phyloP scores from a whole-genome alignment of 2,329 filamentous ascomycete genomes.

The Trichophaea hybrida region DNA sequence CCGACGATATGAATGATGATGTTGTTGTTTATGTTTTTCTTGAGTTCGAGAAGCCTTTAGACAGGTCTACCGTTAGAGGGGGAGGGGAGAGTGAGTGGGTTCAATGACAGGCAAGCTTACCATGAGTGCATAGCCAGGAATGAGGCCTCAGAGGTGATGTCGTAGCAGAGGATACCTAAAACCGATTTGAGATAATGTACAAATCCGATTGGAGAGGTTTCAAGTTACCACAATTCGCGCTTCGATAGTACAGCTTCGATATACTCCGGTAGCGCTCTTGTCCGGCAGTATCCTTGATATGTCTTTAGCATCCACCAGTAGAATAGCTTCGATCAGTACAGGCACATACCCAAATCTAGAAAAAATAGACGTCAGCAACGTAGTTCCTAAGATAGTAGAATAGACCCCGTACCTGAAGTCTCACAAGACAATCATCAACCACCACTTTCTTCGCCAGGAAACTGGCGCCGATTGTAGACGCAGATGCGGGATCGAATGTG shows the following conservation, averaged over 20 bases:
- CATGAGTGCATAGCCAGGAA: slow-evolving; percentile 28
- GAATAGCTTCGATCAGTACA: not conserved
- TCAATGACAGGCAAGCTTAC: slow-evolving; percentile 11
- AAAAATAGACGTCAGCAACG: not conserved
- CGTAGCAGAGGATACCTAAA: slow-evolving; percentile 26
- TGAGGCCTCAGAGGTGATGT: slow-evolving; percentile 25
- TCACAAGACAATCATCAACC: slow-evolving; percentile 28
- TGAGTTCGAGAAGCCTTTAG: slow-evolving; percentile 27
- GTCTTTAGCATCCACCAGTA: not conserved
- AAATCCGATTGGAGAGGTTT: not conserved
- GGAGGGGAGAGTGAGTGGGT: not conserved
- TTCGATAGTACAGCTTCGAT: slow-evolving; percentile 88
- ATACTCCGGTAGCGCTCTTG: slow-evolving; percentile 94
- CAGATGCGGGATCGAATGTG: slow-evolving; percentile 27
- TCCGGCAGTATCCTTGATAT: slow-evolving; percentile 42
- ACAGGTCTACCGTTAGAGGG: not conserved
- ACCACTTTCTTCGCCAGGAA: slow-evolving; percentile 28
- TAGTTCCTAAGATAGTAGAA: no score
- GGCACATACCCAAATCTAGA: slow-evolving; percentile 18
- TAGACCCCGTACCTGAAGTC: slow-evolving; percentile 23
- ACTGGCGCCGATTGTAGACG: slow-evolving; percentile 27
- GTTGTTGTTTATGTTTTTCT: slow-evolving; percentile 27
- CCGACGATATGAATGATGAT: slow-evolving; percentile 42
- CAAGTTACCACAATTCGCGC: slow-evolving; percentile 39
- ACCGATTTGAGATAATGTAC: not conserved